A percentile compares a stretch with the other conserved stretches of the same genome.
Evolutionary conservation across 2,329 filamentous ascomycete species (phyloP).

Genomic region (Fusarium sp.): DNA sequence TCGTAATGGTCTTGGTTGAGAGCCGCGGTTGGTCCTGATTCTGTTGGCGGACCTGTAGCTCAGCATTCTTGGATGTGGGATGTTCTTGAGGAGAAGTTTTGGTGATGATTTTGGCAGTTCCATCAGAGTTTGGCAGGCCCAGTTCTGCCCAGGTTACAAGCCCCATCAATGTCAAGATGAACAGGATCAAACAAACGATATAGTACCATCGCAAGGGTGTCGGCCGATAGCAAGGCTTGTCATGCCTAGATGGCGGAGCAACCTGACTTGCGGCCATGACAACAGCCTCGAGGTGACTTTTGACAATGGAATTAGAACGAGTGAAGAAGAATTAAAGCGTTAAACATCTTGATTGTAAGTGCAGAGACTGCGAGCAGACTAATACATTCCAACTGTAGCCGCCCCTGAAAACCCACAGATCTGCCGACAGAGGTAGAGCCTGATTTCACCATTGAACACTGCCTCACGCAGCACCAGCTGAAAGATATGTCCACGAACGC

Average conservation of each 20-base stretch:
- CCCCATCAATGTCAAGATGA: slow-evolving; percentile 41
- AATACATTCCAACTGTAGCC: neutral
- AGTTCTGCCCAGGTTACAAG: slow-evolving; percentile 44
- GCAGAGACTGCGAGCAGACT: neutral
- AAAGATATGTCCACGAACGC: too few species aligned
- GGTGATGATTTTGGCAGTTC: slow-evolving; percentile 36
- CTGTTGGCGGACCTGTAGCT: slow-evolving; percentile 10
- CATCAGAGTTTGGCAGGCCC: slow-evolving; percentile 46
- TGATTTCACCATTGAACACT: neutral
- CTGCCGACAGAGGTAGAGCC: neutral
- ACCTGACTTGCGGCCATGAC: slow-evolving; percentile 42
- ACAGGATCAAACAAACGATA: slow-evolving; percentile 32
- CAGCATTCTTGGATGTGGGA: slow-evolving; percentile 7
- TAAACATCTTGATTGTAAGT: neutral
- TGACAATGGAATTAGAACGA: neutral
- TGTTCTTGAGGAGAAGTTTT: slow-evolving; percentile 23
- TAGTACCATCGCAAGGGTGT: slow-evolving; percentile 49
- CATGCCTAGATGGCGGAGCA: slow-evolving; percentile 26
- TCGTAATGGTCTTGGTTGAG: slow-evolving; percentile 38
- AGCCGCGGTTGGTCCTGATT: slow-evolving; percentile 8
- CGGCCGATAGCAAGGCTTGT: slow-evolving; percentile 42
- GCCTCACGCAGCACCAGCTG: neutral
- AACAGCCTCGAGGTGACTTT: slow-evolving; percentile 4
- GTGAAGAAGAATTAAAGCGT: neutral
- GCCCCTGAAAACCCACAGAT: neutral